Conservation (phyloP, 179 eudicot species). For the Spinacia oleracea region DNA sequence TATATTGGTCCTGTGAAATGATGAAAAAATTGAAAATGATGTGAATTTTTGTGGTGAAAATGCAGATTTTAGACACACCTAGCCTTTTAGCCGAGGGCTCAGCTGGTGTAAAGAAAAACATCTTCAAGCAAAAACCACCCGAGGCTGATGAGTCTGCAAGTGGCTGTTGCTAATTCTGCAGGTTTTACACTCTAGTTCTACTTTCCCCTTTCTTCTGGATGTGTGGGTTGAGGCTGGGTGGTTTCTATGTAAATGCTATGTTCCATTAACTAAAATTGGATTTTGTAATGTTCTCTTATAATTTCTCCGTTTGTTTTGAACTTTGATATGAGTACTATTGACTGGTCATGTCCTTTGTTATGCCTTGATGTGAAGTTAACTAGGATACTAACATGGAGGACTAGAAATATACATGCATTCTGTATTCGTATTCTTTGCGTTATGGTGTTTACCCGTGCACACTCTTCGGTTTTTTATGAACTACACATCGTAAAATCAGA, state of each 20-base stretch:
- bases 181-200: slow-evolving; percentile 6
- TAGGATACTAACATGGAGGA: neutral
- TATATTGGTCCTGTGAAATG: neutral
- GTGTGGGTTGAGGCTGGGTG: slow-evolving; percentile 6
- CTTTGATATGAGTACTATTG: neutral
- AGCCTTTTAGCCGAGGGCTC: slow-evolving; percentile 75
- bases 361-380: neutral
- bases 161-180: slow-evolving; percentile 38
- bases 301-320: slow-evolving; percentile 9
- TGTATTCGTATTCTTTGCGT: neutral
- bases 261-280: slow-evolving; percentile 12
- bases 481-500: too few relatives aligned
- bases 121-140: slow-evolving; percentile 66
- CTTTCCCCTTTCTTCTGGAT: slow-evolving; percentile 4
- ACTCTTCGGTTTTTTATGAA: too few relatives aligned
- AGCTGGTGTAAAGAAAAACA: slow-evolving; percentile 62
- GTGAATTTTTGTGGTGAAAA: slow-evolving; percentile 12
- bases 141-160: slow-evolving; percentile 31
- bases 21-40: neutral
- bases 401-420: neutral
- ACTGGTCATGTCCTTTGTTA: neutral
- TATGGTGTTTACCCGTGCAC: neutral
- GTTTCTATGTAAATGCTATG: slow-evolving; percentile 24
- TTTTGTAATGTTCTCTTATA: slow-evolving; percentile 8
- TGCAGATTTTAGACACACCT: slow-evolving; percentile 83